These are phyloP conservation scores for Xerocomellus chrysenteron DNA, from an alignment of 768 basidiomycete species.

Conservation along the genomic window DNA sequence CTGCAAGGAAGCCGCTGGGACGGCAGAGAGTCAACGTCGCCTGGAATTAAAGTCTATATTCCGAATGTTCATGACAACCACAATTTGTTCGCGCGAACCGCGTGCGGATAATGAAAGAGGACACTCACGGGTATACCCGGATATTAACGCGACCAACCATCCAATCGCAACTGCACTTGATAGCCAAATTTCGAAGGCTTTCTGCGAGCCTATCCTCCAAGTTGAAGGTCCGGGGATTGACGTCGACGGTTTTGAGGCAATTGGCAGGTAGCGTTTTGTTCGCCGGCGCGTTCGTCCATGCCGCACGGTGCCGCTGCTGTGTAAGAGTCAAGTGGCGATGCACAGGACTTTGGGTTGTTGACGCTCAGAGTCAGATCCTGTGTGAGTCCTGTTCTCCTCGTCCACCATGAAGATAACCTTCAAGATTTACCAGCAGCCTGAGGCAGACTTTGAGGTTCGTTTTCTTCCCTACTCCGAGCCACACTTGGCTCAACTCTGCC, in stretches of 20 bases:
- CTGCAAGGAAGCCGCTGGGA: too few species aligned
- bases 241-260: too few species aligned
- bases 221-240: too few species aligned
- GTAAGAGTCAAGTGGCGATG: neutral
- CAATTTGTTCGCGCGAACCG: too few species aligned
- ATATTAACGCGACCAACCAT: too few species aligned
- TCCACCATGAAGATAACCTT: constrained; percentile 7
- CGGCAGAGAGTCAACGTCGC: too few species aligned
- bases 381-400: neutral
- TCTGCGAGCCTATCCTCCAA: neutral
- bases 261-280: too few species aligned
- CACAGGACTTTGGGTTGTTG: neutral
- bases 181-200: neutral
- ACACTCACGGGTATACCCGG: too few species aligned
- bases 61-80: too few species aligned
- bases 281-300: neutral
- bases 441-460: neutral
- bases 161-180: neutral
- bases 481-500: neutral
- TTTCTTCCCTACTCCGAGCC: neutral
- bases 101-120: too few species aligned
- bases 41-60: too few species aligned
- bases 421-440: constrained; percentile 2
- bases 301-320: too few species aligned
- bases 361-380: constrained; percentile 1